phyloP scores from a whole-genome alignment of 2,329 filamentous ascomycete species.

The Neoarthrinium moseri region DNA sequence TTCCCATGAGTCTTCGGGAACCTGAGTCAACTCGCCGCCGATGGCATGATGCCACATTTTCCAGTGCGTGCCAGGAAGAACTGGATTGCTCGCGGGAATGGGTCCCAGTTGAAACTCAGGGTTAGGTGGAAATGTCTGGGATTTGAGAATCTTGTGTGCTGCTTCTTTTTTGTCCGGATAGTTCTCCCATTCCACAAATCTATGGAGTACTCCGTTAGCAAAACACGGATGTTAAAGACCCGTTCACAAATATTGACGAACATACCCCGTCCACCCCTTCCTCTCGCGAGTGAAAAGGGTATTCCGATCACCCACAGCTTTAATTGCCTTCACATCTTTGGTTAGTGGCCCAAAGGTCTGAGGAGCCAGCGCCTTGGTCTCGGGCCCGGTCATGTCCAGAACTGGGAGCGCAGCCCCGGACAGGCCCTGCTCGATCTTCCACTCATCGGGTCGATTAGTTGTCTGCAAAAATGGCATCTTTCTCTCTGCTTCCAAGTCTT shows the following conservation, averaged over 20 bases:
- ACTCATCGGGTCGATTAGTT: constrained; percentile 40
- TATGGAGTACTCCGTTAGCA: too few species aligned
- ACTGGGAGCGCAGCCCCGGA: constrained; percentile 43
- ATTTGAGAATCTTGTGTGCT: constrained; percentile 53
- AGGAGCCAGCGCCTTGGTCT: constrained; percentile 28
- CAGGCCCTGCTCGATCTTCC: constrained; percentile 53
- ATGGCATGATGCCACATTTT: constrained; percentile 58
- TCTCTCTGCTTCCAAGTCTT: too few species aligned
- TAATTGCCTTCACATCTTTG: constrained; percentile 39
- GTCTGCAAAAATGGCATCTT: too few species aligned
- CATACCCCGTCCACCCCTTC: constrained; percentile 40
- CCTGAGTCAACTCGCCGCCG: constrained; percentile 38
- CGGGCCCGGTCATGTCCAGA: constrained; percentile 41
- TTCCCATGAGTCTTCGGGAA: constrained; percentile 59
- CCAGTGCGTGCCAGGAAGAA: constrained; percentile 55
- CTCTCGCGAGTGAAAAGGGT: constrained; percentile 6
- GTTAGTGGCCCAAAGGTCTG: constrained; percentile 27
- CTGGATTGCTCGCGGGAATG: constrained; percentile 56
- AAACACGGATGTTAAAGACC: too few species aligned
- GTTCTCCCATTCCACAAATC: constrained; percentile 71
- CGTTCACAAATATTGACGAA: too few species aligned
- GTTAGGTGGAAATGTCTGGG: constrained; percentile 36
- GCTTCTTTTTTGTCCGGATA: constrained; percentile 66
- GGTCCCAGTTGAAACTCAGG: constrained; percentile 57
- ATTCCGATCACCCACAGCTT: constrained; percentile 35